A percentile compares a stretch with the other conserved stretches of the same genome.
Evolutionary conservation across 225 moss, liverwort and hornwort species (phyloP).

Genomic region (Pseudoscleropodium purum): DNA sequence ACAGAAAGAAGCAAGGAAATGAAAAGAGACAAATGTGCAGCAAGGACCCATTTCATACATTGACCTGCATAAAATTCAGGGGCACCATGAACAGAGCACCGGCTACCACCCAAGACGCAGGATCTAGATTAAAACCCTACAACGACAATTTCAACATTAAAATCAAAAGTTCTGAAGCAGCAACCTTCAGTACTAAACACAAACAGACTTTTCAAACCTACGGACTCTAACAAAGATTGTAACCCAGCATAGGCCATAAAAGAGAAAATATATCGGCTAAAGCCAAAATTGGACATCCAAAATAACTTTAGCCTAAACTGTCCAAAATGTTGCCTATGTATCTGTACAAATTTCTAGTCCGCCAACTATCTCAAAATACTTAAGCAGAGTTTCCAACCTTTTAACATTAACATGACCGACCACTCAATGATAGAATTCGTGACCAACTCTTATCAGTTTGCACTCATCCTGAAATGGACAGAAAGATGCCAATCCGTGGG

Average conservation of each 20-base stretch:
- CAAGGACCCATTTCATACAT: background rate
- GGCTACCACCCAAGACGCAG: slow-evolving; percentile 2
- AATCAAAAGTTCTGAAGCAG: slow-evolving; percentile 5
- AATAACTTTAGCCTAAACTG: slow-evolving; percentile 18
- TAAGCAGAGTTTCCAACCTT: background rate
- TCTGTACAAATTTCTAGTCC: slow-evolving; percentile 30
- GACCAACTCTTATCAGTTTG: slow-evolving; percentile 1
- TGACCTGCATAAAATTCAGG: slow-evolving; percentile 4
- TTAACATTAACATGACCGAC: background rate
- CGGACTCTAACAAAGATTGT: background rate
- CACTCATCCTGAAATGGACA: slow-evolving; percentile 3
- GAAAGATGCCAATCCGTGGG: background rate
- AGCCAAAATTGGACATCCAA: slow-evolving; percentile 14
- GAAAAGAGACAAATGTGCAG: background rate
- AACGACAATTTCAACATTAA: slow-evolving; percentile 5
- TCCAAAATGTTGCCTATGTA: slow-evolving; percentile 20
- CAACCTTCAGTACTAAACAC: slow-evolving; percentile 2
- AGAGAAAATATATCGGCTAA: slow-evolving; percentile 17
- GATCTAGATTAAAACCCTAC: slow-evolving; percentile 5
- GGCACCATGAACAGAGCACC: background rate
- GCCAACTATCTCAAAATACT: slow-evolving; percentile 3
- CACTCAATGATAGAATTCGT: background rate
- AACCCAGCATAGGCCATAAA: background rate
- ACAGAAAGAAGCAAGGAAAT: background rate
- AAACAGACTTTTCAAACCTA: background rate